These are phyloP conservation scores for Tetrahymena borealis DNA, from an alignment of 73 alveolate genomes.

Conservation along the genomic window DNA sequence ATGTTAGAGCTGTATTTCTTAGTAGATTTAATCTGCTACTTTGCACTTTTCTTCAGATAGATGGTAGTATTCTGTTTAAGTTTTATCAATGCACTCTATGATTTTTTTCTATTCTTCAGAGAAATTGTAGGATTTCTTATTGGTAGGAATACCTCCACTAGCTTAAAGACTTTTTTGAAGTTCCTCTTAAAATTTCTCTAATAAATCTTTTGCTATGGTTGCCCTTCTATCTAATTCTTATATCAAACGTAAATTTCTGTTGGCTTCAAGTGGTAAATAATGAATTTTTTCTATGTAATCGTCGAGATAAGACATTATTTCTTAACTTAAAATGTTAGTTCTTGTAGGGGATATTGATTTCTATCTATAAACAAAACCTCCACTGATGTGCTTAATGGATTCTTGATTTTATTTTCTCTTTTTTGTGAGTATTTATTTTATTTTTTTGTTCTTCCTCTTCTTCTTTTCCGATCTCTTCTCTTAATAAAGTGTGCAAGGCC, in stretches of 20 bases:
- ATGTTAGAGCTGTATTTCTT: neutral
- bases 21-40: neutral
- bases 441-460: neutral
- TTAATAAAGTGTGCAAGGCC: neutral
- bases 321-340: neutral
- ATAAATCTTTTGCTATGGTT: neutral
- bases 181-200: neutral
- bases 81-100: neutral
- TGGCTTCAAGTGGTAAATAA: neutral
- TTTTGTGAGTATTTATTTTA: neutral
- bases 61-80: neutral
- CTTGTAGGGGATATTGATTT: neutral
- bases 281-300: neutral
- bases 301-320: neutral
- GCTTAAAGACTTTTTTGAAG: neutral
- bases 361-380: neutral
- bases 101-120: neutral
- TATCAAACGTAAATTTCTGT: neutral
- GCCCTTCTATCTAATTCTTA: neutral
- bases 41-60: neutral
- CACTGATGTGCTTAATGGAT: too few species aligned
- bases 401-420: neutral
- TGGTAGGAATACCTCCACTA: neutral
- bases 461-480: neutral
- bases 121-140: neutral